Evolutionary conservation across 441 rosid species (phyloP).

Genomic region (Mallotus repandus): DNA sequence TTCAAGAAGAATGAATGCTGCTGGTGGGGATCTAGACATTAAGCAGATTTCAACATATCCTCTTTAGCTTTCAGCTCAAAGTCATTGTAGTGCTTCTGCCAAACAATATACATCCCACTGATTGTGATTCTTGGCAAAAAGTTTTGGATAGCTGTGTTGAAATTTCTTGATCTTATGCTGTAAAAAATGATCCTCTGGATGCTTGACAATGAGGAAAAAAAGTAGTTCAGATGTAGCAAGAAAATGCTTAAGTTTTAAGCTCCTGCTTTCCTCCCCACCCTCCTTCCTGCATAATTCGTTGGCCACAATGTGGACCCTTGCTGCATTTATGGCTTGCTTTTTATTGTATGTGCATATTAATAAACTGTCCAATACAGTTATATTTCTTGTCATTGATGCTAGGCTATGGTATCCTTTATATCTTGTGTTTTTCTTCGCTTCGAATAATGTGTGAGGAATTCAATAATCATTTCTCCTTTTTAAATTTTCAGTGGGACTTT

Average conservation of each 20-base stretch:
- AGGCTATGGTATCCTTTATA: neutral
- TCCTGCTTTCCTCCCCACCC: neutral
- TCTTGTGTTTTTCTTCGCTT: too few relatives aligned
- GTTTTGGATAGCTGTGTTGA: neutral
- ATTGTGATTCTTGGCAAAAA: too few relatives aligned
- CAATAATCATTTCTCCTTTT: neutral
- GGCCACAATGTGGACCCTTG: neutral
- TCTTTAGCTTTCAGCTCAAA: neutral
- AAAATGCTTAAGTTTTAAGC: neutral
- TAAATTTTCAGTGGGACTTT: slow-evolving; percentile 4
- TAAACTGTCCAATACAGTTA: neutral
- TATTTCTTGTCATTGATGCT: neutral
- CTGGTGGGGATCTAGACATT: neutral
- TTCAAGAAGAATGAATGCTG: neutral
- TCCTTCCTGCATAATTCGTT: neutral
- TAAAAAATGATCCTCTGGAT: neutral
- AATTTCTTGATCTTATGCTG: neutral
- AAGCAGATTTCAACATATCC: neutral
- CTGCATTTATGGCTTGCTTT: neutral
- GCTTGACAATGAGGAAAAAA: neutral
- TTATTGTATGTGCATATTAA: neutral
- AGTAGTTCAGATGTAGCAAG: neutral
- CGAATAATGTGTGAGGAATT: too few relatives aligned
- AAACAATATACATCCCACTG: neutral
- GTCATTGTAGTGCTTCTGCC: neutral